Percentiles rank a stretch among this genome's conserved stretches.
These are phyloP conservation scores for Apiotrichum gamsii DNA, from an alignment of 1,284 basidiomycete species.

Conservation along the genomic window DNA sequence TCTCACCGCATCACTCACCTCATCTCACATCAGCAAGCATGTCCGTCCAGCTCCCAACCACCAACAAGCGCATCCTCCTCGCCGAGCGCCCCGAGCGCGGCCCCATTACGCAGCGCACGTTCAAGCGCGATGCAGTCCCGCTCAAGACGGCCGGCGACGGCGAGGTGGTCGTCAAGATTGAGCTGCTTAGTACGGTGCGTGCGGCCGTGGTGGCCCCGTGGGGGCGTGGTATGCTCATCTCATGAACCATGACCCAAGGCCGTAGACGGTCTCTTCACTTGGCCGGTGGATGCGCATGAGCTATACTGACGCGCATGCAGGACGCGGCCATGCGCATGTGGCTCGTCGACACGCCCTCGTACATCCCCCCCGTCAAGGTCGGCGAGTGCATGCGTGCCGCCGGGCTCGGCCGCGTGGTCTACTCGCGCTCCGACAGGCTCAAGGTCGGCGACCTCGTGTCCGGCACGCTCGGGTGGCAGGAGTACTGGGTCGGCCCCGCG, in stretches of 20 bases:
- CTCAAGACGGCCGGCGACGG: slow-evolving; percentile 54
- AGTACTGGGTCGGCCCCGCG: slow-evolving; percentile 62
- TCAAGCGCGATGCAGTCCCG: slow-evolving; percentile 55
- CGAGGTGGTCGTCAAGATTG: slow-evolving; percentile 65
- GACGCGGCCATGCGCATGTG: slow-evolving; percentile 84
- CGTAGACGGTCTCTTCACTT: too few relatives aligned
- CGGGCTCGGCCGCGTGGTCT: slow-evolving; percentile 64
- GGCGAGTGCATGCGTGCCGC: slow-evolving; percentile 71
- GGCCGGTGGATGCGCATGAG: too few relatives aligned
- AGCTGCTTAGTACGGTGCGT: slow-evolving; percentile 60
- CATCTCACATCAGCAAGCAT: too few relatives aligned
- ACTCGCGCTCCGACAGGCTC: slow-evolving; percentile 52
- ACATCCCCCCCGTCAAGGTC: slow-evolving; percentile 60
- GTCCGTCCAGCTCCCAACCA: slow-evolving; percentile 4
- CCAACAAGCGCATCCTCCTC: slow-evolving; percentile 62
- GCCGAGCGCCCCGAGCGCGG: slow-evolving; percentile 59
- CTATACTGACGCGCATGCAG: slow-evolving; percentile 15
- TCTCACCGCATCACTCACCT: too few relatives aligned
- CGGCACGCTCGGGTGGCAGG: slow-evolving; percentile 62
- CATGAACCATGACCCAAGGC: too few relatives aligned
- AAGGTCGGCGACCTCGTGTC: slow-evolving; percentile 58
- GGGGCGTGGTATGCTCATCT: neutral
- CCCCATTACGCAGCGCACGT: slow-evolving; percentile 63
- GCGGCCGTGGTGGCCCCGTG: neutral
- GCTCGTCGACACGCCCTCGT: slow-evolving; percentile 60